Percentiles rank a stretch among this genome's conserved stretches.
These are phyloP conservation scores for Piper betle DNA, from an alignment of 164 flowering plant genomes.

Conservation along the genomic window DNA sequence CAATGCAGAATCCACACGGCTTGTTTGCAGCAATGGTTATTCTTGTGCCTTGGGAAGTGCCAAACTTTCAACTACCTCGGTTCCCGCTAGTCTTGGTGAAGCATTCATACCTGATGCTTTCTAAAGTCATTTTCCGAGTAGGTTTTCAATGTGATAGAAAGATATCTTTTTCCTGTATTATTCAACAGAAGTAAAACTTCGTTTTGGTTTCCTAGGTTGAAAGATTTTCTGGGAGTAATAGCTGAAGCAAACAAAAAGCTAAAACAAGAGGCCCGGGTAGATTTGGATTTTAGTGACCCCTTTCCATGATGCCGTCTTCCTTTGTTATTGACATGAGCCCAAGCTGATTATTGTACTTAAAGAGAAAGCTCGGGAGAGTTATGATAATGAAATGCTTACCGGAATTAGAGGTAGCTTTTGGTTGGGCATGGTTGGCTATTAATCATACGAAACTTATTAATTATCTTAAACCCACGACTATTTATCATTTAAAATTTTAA, in stretches of 20 bases:
- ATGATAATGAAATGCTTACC: slow-evolving; percentile 13
- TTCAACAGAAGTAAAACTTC: no score
- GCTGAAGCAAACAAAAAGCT: slow-evolving; percentile 2
- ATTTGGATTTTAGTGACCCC: no score
- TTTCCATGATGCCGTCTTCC: no score
- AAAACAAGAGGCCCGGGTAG: slow-evolving; percentile 28
- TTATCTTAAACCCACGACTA: no score
- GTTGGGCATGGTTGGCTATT: no score
- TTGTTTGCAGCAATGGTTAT: not conserved
- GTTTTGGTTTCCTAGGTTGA: not conserved
- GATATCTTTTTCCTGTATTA: not conserved
- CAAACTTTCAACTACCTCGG: not conserved
- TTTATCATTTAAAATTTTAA: no score
- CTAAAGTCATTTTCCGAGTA: not conserved
- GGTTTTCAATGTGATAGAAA: not conserved
- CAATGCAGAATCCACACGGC: not conserved
- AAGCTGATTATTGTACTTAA: slow-evolving; percentile 4
- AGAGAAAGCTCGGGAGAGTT: slow-evolving; percentile 35
- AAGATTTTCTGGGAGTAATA: not conserved
- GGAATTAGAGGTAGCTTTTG: no score
- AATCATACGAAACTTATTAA: no score
- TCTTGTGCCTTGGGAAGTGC: not conserved
- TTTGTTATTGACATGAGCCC: no score
- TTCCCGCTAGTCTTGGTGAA: not conserved
- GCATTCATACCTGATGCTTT: no score